phyloP scores from a whole-genome alignment of 306 rosid genomes.

The Lotus japonicus region DNA sequence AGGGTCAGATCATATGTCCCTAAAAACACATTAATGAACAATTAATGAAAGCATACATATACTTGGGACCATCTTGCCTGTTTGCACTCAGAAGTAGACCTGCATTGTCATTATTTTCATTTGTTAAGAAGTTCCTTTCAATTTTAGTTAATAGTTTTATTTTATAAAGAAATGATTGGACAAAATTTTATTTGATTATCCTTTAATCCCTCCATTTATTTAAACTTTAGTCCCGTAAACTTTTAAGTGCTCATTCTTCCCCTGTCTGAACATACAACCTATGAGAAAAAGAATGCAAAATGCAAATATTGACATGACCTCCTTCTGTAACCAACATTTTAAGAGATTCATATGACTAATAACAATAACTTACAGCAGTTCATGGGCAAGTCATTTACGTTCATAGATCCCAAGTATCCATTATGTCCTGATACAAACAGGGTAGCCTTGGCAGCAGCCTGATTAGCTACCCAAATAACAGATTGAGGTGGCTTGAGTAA shows the following conservation, averaged over 20 bases:
- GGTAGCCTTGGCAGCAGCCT: conserved; percentile 86
- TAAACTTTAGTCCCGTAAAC: background rate
- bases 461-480: conserved; percentile 63
- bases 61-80: background rate
- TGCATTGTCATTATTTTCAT: background rate
- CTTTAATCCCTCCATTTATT: background rate
- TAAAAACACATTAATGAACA: conserved; percentile 1
- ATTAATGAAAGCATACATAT: background rate
- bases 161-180: background rate
- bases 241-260: background rate
- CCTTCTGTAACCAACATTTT: conserved; percentile 14
- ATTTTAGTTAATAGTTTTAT: background rate
- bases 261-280: background rate
- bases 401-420: conserved; percentile 58
- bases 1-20: conserved; percentile 2
- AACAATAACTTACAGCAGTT: conserved; percentile 67
- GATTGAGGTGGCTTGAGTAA: conserved; percentile 72
- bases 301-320: background rate
- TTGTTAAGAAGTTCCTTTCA: background rate
- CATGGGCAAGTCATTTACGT: conserved; percentile 64
- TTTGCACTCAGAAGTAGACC: background rate
- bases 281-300: background rate
- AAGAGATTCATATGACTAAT: conserved; percentile 2
- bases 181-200: background rate
- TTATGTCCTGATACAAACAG: conserved; percentile 65